phyloP scores from a whole-genome alignment of 148 eudicot species.

The Talinum fruticosum region DNA sequence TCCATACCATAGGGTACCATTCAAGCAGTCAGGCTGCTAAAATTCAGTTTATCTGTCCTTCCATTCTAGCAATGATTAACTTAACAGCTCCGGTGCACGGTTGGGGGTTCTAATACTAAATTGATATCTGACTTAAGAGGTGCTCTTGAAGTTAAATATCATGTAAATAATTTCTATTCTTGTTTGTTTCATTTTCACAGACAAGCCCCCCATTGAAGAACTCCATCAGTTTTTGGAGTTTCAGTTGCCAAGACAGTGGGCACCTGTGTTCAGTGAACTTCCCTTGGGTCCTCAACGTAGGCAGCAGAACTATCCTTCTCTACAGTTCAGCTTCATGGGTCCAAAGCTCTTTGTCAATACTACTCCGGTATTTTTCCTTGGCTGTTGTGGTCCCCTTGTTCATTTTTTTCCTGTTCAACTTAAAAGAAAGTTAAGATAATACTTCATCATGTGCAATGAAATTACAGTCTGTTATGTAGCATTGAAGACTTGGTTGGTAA shows the following conservation, averaged over 20 bases:
- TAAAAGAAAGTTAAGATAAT: background rate
- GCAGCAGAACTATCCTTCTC: constrained; percentile 67
- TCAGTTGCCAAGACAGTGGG: constrained; percentile 99
- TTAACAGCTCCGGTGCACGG: background rate
- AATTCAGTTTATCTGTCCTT: background rate
- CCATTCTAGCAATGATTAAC: background rate
- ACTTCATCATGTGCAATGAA: background rate
- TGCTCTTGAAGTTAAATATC: background rate
- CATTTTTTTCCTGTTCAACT: background rate
- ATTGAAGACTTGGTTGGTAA: background rate
- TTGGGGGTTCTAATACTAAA: background rate
- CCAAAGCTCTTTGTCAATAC: constrained; percentile 91
- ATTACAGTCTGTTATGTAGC: background rate
- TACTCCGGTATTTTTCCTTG: constrained; percentile 49
- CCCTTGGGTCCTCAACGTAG: constrained; percentile 94
- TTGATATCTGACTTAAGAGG: background rate
- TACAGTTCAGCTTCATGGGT: constrained; percentile 96
- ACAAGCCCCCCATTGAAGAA: constrained; percentile 96
- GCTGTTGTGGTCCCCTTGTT: background rate
- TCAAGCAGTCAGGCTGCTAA: no score
- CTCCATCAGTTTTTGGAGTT: constrained; percentile 97
- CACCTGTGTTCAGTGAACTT: constrained; percentile 94
- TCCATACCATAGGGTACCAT: no score
- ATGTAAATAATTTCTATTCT: background rate
- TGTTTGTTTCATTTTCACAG: constrained; percentile 39